Base-by-base conservation (phyloP, 805 yeast genomes). In the Hanseniaspora pseudoguilliermondii region DNA sequence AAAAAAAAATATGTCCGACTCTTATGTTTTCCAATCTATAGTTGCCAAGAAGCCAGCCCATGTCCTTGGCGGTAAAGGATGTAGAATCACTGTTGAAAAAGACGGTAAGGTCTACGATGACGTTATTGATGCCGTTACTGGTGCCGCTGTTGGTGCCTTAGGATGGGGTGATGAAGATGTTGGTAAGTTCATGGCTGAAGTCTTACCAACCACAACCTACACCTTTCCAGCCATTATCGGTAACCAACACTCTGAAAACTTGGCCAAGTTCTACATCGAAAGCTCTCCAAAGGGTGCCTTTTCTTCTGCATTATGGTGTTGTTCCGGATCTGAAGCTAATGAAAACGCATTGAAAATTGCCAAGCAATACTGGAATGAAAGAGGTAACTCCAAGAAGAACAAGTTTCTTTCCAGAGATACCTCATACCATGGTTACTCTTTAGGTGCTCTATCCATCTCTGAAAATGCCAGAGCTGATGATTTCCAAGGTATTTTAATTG, bases 241-340 rank as follows among this genome's bases (percentile, higher is more conserved):
- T 54, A 73, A 72, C 61, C 65, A 68, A 54, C 64, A 69, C 5
- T 72, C 77, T 29, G 79, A 75, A 59, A 71, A 69, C 11, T 63
- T 76, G 53, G 71, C 76, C 25, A 63, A 71, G 52, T 73, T 69
- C 66, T 75, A 71, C 50, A 66, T 73, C 57, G 71, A 69, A 4
- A 64, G 66, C 49, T 70, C 75, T 20, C 74, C 75, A 55, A 61
- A 67, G 39, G 69, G 66, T 42, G 73, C 68, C 11, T 73, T 73
- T 57, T 59, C 66, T 5, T 67, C 74, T 27, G 77, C 74, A 16
- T 59, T 72, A 47, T 72, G 83, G 67, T 74, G 78, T 57, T 78
- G 81, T 59, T 77, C 83, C 9, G 88, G 88, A 20, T 73, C 84
- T 27, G 86, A 81, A 66, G 79, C 84, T 36, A 81, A 79, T 63